Conservation (phyloP, 192 early-diverging fungal genomes). For the Martensiomyces pterosporus region DNA sequence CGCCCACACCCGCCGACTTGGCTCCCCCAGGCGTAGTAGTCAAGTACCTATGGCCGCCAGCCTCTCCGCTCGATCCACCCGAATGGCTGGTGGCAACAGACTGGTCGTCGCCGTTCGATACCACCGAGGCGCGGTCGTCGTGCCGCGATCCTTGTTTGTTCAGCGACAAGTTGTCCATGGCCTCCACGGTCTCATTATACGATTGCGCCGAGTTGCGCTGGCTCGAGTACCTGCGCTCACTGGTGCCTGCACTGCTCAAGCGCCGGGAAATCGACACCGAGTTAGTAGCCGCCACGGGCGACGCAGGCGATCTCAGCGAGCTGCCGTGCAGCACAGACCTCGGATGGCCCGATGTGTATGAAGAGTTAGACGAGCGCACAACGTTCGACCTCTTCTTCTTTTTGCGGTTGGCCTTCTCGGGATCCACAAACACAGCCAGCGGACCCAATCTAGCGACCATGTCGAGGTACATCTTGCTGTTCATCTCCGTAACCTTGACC, state of each 20-base stretch:
- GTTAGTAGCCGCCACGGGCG: conserved; percentile 14
- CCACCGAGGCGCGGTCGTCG: conserved; percentile 16
- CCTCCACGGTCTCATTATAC: conserved; percentile 5
- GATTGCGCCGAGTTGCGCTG: too few species aligned
- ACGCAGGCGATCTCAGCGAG: conserved; percentile 28
- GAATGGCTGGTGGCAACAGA: conserved; percentile 34
- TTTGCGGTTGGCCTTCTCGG: conserved; percentile 39
- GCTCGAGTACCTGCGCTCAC: conserved; percentile 5
- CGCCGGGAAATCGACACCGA: conserved; percentile 39
- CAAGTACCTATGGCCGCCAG: conserved; percentile 11
- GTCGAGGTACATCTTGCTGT: conserved; percentile 47
- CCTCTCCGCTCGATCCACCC: conserved; percentile 19
- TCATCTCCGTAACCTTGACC: conserved; percentile 51
- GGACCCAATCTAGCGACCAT: conserved; percentile 44
- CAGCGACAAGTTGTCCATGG: conserved; percentile 15
- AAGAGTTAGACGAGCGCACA: conserved; percentile 6
- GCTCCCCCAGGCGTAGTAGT: too few species aligned
- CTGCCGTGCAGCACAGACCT: conserved; percentile 44
- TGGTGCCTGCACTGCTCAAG: conserved; percentile 23
- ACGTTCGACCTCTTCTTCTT: conserved; percentile 30
- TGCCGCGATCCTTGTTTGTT: conserved; percentile 17
- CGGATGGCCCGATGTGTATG: conserved; percentile 11
- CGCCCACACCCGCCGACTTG: background rate
- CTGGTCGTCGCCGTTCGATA: conserved; percentile 30
- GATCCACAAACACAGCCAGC: conserved; percentile 37